Conservation (phyloP, 164 flowering plant species). For the Vitis labrusca region DNA sequence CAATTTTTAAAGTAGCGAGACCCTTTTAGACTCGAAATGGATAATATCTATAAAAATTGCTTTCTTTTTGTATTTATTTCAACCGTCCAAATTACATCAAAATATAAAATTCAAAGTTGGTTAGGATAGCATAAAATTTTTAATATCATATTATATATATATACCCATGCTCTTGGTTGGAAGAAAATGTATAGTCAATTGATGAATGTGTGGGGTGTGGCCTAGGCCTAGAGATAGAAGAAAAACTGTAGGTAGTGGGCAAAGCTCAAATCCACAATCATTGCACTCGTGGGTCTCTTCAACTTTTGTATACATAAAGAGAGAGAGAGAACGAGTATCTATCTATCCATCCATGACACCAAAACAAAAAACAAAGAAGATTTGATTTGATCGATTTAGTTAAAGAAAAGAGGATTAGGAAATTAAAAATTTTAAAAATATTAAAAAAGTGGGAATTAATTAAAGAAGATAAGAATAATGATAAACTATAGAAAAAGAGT, state of each 20-base stretch:
- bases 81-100: no score
- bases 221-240: slow-evolving; percentile 5
- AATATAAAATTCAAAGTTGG: no score
- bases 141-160: no score
- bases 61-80: no score
- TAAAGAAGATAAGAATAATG: neutral
- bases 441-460: neutral
- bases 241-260: slow-evolving; percentile 11
- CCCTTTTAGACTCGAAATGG: rapidly evolving
- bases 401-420: slow-evolving; percentile 13
- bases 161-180: no score
- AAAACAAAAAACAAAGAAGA: slow-evolving; percentile 4
- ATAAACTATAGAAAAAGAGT: neutral
- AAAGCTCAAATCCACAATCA: slow-evolving; percentile 29
- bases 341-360: no score
- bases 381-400: slow-evolving; percentile 10
- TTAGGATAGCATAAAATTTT: no score
- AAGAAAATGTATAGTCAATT: no score
- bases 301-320: slow-evolving; percentile 9
- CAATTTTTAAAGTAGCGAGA: no score
- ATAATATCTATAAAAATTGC: no score
- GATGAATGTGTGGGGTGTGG: no score
- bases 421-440: slow-evolving; percentile 5
- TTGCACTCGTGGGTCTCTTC: slow-evolving; percentile 37
- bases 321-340: slow-evolving; percentile 1